Conservation (phyloP, 495 filamentous ascomycete genomes). For the Lasiosphaeris hirsuta region DNA sequence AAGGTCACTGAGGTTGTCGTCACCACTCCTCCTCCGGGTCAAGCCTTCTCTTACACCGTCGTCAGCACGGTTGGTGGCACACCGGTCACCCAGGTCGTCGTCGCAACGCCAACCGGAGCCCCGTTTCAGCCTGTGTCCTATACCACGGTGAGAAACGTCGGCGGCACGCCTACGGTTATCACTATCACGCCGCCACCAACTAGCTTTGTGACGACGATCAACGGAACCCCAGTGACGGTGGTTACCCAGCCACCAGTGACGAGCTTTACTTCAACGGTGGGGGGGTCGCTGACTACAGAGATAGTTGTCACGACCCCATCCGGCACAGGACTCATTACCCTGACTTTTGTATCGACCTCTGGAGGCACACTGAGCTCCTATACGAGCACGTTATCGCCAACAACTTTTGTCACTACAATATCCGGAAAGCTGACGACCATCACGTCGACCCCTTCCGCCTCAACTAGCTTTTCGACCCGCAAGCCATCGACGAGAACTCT, state of each 20-base stretch:
- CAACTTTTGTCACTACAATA: slow-evolving; percentile 29
- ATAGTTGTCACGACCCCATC: slow-evolving; percentile 28
- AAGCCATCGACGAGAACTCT: slow-evolving; percentile 20
- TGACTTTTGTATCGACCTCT: slow-evolving; percentile 26
- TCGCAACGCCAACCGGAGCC: slow-evolving; percentile 17
- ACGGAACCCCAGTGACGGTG: slow-evolving; percentile 24
- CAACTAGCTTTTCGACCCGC: slow-evolving; percentile 22
- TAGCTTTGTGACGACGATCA: slow-evolving; percentile 27
- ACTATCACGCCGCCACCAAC: slow-evolving; percentile 20
- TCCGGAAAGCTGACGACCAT: slow-evolving; percentile 28
- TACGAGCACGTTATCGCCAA: slow-evolving; percentile 22
- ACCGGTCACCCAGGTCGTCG: slow-evolving; percentile 18
- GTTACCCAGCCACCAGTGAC: slow-evolving; percentile 27
- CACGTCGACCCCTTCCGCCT: slow-evolving; percentile 26
- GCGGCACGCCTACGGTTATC: slow-evolving; percentile 28
- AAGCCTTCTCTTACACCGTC: slow-evolving; percentile 15
- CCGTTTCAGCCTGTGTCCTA: slow-evolving; percentile 21
- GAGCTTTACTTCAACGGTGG: slow-evolving; percentile 27
- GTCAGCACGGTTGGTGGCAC: slow-evolving; percentile 19
- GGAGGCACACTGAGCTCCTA: slow-evolving; percentile 25
- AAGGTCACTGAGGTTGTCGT: slow-evolving; percentile 22
- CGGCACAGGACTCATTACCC: slow-evolving; percentile 22
- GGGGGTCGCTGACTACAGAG: slow-evolving; percentile 24
- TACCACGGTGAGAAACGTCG: slow-evolving; percentile 22
- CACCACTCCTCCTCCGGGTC: slow-evolving; percentile 11